phyloP scores from a whole-genome alignment of 352 stramenopile species.

The Globisporangium viniferum region DNA sequence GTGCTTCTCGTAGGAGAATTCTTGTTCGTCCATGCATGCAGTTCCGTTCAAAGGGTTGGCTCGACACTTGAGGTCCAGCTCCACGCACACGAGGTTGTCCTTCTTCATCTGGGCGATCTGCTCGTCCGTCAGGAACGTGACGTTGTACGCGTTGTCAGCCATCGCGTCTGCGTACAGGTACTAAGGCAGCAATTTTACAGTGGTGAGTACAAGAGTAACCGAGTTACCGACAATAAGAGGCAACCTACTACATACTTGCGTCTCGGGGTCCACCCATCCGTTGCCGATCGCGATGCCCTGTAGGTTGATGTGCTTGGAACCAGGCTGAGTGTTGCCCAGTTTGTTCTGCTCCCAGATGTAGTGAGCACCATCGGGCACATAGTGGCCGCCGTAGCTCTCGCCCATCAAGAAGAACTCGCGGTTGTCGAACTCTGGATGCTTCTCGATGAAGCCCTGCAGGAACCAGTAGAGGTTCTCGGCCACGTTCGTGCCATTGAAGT shows the following conservation, averaged over 20 bases:
- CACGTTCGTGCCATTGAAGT: conserved; percentile 32
- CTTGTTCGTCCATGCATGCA: background rate
- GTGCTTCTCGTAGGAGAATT: conserved; percentile 4
- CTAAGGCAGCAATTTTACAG: conserved; percentile 10
- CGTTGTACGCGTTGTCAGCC: conserved; percentile 36
- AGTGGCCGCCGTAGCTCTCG: conserved; percentile 60
- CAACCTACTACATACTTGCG: background rate
- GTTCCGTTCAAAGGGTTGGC: conserved; percentile 1
- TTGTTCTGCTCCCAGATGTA: conserved; percentile 52
- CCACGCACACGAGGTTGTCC: conserved; percentile 16
- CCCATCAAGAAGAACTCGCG: conserved; percentile 47
- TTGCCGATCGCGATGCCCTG: conserved; percentile 41
- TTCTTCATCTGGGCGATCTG: conserved; percentile 20
- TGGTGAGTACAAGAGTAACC: no score
- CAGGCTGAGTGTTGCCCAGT: background rate
- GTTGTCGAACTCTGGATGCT: conserved; percentile 47
- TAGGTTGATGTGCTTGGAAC: conserved; percentile 29
- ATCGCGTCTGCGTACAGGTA: conserved; percentile 29
- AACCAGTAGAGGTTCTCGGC: conserved; percentile 51
- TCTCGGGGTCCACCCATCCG: conserved; percentile 15
- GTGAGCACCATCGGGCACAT: conserved; percentile 46
- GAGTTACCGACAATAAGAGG: no score
- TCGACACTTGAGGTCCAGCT: background rate
- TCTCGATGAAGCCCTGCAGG: conserved; percentile 38
- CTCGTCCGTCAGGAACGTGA: conserved; percentile 22